These are phyloP conservation scores for Penicillium cinerascens DNA, from an alignment of 495 filamentous ascomycete species.

Conservation along the genomic window DNA sequence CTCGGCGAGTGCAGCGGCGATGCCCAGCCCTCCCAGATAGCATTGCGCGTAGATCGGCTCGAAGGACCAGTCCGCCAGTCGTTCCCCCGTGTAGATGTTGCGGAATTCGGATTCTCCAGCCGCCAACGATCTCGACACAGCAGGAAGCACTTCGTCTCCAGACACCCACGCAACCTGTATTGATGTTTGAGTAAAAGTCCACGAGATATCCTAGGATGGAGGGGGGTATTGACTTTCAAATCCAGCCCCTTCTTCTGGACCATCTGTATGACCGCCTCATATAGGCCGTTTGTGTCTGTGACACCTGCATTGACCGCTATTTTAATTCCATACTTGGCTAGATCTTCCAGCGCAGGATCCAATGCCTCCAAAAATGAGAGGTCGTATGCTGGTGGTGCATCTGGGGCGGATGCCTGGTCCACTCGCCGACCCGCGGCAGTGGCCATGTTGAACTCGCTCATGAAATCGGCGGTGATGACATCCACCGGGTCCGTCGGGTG, in stretches of 20 bases:
- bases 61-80: conserved; percentile 47
- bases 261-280: conserved; percentile 43
- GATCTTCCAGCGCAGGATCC: conserved; percentile 47
- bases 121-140: conserved; percentile 35
- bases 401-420: conserved; percentile 17
- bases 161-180: conserved; percentile 44
- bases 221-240: conserved; percentile 32
- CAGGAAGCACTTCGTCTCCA: conserved; percentile 50
- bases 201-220: neutral
- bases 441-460: conserved; percentile 56
- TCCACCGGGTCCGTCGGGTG: conserved; percentile 46
- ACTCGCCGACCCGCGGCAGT: conserved; percentile 41
- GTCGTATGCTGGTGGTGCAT: conserved; percentile 42
- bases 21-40: conserved; percentile 51
- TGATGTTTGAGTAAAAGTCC: neutral
- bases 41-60: conserved; percentile 53
- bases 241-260: conserved; percentile 39
- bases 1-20: conserved; percentile 44
- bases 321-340: conserved; percentile 52
- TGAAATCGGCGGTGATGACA: conserved; percentile 56
- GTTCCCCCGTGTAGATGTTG: conserved; percentile 51
- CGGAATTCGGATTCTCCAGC: conserved; percentile 39
- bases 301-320: conserved; percentile 59
- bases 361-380: conserved; percentile 51
- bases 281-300: conserved; percentile 46